Base-by-base conservation (phyloP, 176 grass and related monocot species). In the Avena atlantica region DNA sequence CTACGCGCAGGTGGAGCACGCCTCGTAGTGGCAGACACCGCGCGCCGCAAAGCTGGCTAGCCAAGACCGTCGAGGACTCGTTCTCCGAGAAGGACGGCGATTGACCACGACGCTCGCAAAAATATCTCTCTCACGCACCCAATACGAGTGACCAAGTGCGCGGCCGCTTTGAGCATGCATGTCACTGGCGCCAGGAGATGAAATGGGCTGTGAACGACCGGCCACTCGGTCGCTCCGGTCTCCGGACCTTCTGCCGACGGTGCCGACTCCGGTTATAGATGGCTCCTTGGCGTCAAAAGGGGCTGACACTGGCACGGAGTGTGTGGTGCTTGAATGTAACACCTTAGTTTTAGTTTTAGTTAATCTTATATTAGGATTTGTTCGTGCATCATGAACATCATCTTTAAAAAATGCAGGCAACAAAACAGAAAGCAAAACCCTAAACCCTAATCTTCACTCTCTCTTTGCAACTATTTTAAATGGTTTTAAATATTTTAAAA, bases 21-120 rank as follows among this genome's bases (percentile, higher is more conserved):
- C 68, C 37, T 66, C 21, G 71, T 74, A 74, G 45, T 74, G 71
- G 71, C n/a, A 12, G 44, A 74, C 70, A 49, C 52, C 12, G 50
- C 11, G 14, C 70, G 44, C 70, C 70, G 70, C 70, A 74, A 74
- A 74, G 70, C 40, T 73, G n/a, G 19, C 34, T 70, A 42, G 16
- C 19, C 40, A 72, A 73, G 40, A 14, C 1, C 70, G 70, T 5
- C 69, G 69, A 44, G 19, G 37, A 20, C 67, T 70, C 69, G 2
- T 27, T 16, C 12, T 24, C 0, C 44, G 70, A 12, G 11, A 6
- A 44, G 70, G 70, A 12, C 45, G 45, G 45, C 6, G 45, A 51
- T 51, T 45, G 71, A 74, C 21, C 4, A 10, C 70, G 40, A 72
- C 40, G 20, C 42, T 6, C 11, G 42, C 10, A 23, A 9, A 31